Evolutionary conservation across 2,329 filamentous ascomycete genomes (phyloP), one percentile per base, ranked within the genome.

Genomic region (Lizonia empirigonia): DNA sequence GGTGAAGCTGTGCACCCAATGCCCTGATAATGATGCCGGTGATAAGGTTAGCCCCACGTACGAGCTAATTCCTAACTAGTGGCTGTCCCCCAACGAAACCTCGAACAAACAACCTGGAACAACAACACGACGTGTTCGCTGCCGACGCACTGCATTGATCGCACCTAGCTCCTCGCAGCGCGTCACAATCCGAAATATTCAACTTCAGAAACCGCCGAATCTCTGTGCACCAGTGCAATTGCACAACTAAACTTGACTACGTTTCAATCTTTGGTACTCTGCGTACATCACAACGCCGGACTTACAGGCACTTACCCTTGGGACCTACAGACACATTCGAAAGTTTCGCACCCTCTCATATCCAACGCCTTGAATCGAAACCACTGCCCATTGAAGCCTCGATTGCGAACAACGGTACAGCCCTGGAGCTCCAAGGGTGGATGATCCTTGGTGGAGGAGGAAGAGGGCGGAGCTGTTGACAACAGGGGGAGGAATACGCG

Each of bases 381-480:
- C 27, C n/a, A 7, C n/a, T 13, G 15, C 5, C n/a, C 27, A 30
- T 16, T 30, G 27, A 30, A 30, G 8, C n/a, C 27, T 30, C 27
- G 7, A 37, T 18, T 18, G 10, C 24, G 5, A 27, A 18, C 37
- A 27, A 19, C 7, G 16, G 36, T n/a, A 37, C 33, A 29, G n/a
- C 26, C 34, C 8, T 23, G 37, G 27, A 16, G 5, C 23, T 22
- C 27, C 18, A 29, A 42, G 20, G n/a, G 42, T 33, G 49, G 27
- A 52, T 46, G 42, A 47, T 37, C 15, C 24, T 35, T 47, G 24
- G 47, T 19, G 42, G 34, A 29, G 42, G 48, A 37, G 42, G 51
- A 46, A 44, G 42, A 33, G 24, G 55, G 48, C 46, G 49, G 58
- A 30, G 44, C 39, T 40, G 58, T 32, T 46, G 39, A 41, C 35